phyloP scores from a whole-genome alignment of 495 filamentous ascomycete genomes.

The Podospora pseudocomata region DNA sequence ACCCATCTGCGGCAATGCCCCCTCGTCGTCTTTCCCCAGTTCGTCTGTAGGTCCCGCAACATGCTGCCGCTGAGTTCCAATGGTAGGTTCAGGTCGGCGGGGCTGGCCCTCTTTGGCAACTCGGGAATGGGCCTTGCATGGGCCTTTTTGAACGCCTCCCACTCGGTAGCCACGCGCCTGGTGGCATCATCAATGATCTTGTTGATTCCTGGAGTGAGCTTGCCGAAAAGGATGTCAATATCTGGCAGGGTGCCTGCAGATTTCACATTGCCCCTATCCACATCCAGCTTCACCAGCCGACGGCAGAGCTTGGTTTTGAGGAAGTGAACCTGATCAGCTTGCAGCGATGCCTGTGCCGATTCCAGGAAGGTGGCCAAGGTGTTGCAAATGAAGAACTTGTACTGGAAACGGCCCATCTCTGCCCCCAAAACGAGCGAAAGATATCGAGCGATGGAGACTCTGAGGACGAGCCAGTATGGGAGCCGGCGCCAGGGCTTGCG shows the following conservation, averaged over 20 bases:
- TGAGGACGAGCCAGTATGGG: constrained; percentile 57
- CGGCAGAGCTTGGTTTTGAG: constrained; percentile 56
- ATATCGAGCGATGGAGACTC: constrained; percentile 51
- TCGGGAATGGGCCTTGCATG: constrained; percentile 35
- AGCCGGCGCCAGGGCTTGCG: constrained; percentile 55
- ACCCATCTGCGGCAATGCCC: not conserved
- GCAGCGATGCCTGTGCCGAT: constrained; percentile 7
- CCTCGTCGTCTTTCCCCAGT: not conserved
- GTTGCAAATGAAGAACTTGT: constrained; percentile 55
- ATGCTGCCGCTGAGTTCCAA: constrained; percentile 43
- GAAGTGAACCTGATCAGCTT: constrained; percentile 24
- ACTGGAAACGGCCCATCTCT: constrained; percentile 47
- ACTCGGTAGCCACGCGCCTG: constrained; percentile 20
- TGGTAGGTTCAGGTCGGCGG: constrained; percentile 32
- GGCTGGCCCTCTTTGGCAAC: constrained; percentile 37
- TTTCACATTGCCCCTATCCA: constrained; percentile 22
- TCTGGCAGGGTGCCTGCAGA: not conserved
- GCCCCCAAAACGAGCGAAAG: constrained; percentile 44
- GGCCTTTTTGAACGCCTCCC: constrained; percentile 30
- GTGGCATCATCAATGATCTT: constrained; percentile 18
- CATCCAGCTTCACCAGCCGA: constrained; percentile 58
- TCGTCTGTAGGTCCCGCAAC: constrained; percentile 4
- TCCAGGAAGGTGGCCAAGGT: constrained; percentile 44
- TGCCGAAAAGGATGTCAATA: constrained; percentile 21
- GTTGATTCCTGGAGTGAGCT: constrained; percentile 21